Base-by-base conservation (phyloP, 257 asterid genomes). In the Petunia secreta region DNA sequence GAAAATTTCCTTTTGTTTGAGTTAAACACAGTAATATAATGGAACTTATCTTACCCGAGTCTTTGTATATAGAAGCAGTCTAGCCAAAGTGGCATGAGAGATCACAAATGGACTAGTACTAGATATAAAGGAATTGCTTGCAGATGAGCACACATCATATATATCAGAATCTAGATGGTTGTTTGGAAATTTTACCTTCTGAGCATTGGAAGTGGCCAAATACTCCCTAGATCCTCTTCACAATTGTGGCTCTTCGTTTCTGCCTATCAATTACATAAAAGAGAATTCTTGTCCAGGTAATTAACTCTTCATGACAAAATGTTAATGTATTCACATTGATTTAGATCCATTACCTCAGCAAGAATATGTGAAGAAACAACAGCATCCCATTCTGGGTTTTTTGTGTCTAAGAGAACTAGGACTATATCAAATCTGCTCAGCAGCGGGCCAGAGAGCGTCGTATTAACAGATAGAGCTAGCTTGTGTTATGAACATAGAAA, bases 291-390 rank as follows among this genome's bases (percentile, higher is more conserved):
- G 58, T 81, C 83, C 74, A 65, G 77, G 71, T 37, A 36, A 80
- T 46, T 75, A 41, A 75, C 57, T 75, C 75, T 83, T 59, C 76
- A 67, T 50, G 69, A 60, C 58, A 63, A 79, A 83, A 68, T 53
- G 60, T 75, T 57, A 73, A 48, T 74, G 66, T 81, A 84, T 60
- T 62, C 50, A 75, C 58, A 50, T 69, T 75, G 75, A 37, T 82
- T 46, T 40, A 53, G 54, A 85, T 80, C 10, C 13, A 83, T 85
- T 86, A 95, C 99, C 98, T 92, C 94, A 36, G 87, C 88, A 75
- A 96, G 99, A 81, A 96, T 96, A 87, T 96, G 98, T 64, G 97
- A 90, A 41, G 99, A 96, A 88, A 94, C 99, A 87, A 94, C 98
- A 78, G 90, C 94, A 87, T 94, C 99, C 99, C 99, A 96, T 68